Percentiles rank a stretch among this genome's conserved stretches.
Evolutionary conservation across 2,329 filamentous ascomycete genomes (phyloP).

Genomic region (Parastagonospora avenae): DNA sequence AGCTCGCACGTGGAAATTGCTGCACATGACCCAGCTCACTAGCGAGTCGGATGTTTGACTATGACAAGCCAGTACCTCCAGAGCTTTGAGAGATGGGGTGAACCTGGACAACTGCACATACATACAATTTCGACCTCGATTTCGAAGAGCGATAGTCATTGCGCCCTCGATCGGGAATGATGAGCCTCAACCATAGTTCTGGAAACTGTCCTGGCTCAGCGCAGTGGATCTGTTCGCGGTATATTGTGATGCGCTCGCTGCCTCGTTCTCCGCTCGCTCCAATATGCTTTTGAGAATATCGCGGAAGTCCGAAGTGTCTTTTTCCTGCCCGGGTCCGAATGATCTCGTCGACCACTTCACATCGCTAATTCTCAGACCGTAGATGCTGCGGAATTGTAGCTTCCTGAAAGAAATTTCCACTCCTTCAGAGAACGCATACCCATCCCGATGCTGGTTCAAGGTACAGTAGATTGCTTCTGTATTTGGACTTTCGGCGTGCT

Average conservation of each 20-base stretch:
- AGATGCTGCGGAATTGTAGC: constrained; percentile 30
- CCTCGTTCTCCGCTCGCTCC: constrained; percentile 19
- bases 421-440: constrained; percentile 26
- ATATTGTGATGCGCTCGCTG: constrained; percentile 2
- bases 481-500: constrained; percentile 21
- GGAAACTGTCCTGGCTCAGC: background rate
- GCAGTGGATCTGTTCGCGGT: background rate
- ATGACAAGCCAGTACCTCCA: background rate
- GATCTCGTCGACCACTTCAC: constrained; percentile 25
- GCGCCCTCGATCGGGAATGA: too few relatives aligned
- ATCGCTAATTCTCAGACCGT: constrained; percentile 26
- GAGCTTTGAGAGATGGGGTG: too few relatives aligned
- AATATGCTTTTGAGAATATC: constrained; percentile 25
- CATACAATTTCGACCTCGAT: too few relatives aligned
- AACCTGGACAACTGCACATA: too few relatives aligned
- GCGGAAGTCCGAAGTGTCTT: constrained; percentile 21
- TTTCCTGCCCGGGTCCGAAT: background rate
- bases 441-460: constrained; percentile 25
- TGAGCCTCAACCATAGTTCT: constrained; percentile 5
- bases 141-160: too few relatives aligned
- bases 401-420: constrained; percentile 32
- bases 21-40: background rate
- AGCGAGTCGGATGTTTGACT: background rate
- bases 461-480: constrained; percentile 25
- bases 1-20: constrained; percentile 5